Evolutionary conservation across 345 rosid species (phyloP), one percentile per base, ranked within the genome.

Genomic region (Camelina hispida): DNA sequence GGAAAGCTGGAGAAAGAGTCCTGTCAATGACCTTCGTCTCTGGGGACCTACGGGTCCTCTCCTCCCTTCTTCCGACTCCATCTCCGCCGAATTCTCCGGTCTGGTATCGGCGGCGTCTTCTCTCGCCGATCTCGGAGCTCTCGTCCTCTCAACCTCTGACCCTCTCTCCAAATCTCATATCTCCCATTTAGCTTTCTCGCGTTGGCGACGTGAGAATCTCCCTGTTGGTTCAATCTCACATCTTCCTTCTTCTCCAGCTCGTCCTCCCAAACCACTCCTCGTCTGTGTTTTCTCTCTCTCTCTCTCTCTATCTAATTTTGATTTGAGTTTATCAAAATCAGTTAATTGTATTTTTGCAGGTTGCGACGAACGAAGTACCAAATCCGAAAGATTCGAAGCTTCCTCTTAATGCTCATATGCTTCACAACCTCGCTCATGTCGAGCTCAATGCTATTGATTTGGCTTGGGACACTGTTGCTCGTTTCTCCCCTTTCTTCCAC

Each of bases 361-460:
- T 91, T 62, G 83, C 96, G 1, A 88, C 96, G 0, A 88, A 85
- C 75, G 84, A 91, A 73, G 85, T 91, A 64, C 97, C 93, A 0
- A 72, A 83, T 43, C 92, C 97, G 13, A 88, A 85, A 77, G 84
- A 83, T 58, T 90, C 97, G 4, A 77, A 85, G 7, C 77, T 94
- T 74, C 98, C 97, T 61, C 90, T 88, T n/a, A 91, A 91, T 81
- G 98, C 96, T 38, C 87, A 85, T 60, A 82, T 90, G 96, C 96
- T 94, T 66, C 98, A 94, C 66, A 94, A 85, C 68, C 92, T 94
- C 18, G 96, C 97, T 54, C 98, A 94, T 70, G 85, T 94, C 62
- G 98, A 94, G 89, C 90, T 94, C 5, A 94, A 94, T 74, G 98
- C 98, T 0, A 88, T 91, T 69, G 98, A 94, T 85, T 84, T 94